phyloP scores from a whole-genome alignment of 345 rosid species.

The Salix viminalis region DNA sequence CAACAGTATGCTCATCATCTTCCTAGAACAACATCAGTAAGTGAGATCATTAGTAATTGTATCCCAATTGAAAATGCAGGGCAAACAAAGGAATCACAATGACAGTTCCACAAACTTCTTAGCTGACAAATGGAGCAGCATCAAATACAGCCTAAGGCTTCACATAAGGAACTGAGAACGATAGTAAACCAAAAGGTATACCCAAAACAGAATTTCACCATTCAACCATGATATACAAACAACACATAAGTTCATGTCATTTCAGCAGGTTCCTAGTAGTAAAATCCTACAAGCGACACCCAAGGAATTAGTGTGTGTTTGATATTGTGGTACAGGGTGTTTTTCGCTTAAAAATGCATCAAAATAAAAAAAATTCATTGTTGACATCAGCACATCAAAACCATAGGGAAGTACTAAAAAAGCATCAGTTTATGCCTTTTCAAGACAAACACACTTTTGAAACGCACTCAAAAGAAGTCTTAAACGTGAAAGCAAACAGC shows the following conservation, averaged over 20 bases:
- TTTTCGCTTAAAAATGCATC: too few relatives aligned
- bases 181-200: background rate
- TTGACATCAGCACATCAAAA: too few relatives aligned
- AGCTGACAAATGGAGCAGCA: background rate
- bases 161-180: background rate
- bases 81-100: background rate
- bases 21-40: conserved; percentile 61
- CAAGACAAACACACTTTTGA: too few relatives aligned
- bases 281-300: background rate
- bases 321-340: too few relatives aligned
- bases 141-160: background rate
- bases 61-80: background rate
- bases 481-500: too few relatives aligned
- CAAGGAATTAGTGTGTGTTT: background rate
- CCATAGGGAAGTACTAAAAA: too few relatives aligned
- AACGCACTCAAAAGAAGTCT: too few relatives aligned
- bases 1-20: conserved; percentile 92
- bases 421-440: too few relatives aligned
- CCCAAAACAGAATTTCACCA: background rate
- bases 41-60: background rate
- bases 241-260: background rate
- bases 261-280: background rate
- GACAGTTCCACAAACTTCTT: background rate
- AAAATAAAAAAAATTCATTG: too few relatives aligned
- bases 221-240: background rate